These are phyloP conservation scores for Akanthomyces muscarius DNA, from an alignment of 2,329 filamentous ascomycete genomes.

Conservation along the genomic window DNA sequence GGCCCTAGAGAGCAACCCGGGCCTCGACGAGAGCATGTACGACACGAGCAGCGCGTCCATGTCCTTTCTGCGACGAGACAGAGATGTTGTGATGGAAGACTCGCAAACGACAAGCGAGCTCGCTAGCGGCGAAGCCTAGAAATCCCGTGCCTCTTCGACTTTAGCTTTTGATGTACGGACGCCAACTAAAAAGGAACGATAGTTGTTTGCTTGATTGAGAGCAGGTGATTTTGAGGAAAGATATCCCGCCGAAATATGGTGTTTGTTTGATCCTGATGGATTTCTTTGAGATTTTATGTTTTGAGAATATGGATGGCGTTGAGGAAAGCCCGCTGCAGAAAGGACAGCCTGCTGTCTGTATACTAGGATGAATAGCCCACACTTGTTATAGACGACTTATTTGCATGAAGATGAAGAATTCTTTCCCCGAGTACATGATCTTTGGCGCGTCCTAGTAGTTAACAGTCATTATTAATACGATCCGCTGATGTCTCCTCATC, in stretches of 20 bases:
- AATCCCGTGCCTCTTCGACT: neutral
- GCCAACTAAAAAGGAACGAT: neutral
- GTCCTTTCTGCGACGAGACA: neutral
- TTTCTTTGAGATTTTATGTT: neutral
- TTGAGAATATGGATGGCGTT: neutral
- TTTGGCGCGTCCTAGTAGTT: neutral
- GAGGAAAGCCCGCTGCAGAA: neutral
- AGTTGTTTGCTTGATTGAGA: neutral
- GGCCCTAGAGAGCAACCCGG: slow-evolving; percentile 36
- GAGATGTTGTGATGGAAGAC: slow-evolving; percentile 1
- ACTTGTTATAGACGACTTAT: neutral
- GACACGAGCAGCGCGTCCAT: slow-evolving; percentile 9
- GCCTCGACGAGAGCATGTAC: slow-evolving; percentile 20
- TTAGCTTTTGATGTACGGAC: neutral
- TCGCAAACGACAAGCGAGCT: slow-evolving; percentile 14
- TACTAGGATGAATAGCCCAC: neutral
- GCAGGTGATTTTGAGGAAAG: neutral
- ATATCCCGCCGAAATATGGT: neutral
- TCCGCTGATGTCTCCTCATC: neutral
- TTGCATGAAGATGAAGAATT: neutral
- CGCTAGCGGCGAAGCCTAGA: slow-evolving; percentile 10
- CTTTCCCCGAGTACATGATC: neutral
- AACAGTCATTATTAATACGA: neutral
- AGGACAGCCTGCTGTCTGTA: neutral
- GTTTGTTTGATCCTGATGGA: neutral